phyloP scores from a whole-genome alignment of 1,139 yeast genomes.

The Hyphopichia pseudoburtonii region DNA sequence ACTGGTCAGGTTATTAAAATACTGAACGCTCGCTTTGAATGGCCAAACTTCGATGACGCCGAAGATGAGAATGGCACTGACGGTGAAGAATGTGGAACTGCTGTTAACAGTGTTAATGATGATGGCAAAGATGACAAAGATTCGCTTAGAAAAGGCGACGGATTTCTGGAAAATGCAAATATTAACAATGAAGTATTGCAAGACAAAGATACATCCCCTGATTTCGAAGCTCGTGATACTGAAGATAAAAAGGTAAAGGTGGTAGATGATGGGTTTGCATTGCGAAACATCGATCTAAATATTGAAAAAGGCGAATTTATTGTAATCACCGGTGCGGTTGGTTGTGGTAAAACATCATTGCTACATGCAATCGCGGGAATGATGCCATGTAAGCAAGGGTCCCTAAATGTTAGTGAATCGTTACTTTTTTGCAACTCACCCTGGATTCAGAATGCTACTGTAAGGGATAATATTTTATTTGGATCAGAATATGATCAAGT shows the following conservation, averaged over 20 bases:
- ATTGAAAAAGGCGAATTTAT: slow-evolving; percentile 44
- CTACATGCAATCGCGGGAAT: slow-evolving; percentile 44
- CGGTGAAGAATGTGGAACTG: slow-evolving; percentile 6
- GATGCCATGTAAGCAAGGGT: slow-evolving; percentile 25
- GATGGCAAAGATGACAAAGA: too few relatives aligned
- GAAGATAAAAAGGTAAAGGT: slow-evolving; percentile 10
- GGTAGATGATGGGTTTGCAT: slow-evolving; percentile 15
- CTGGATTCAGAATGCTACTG: slow-evolving; percentile 30
- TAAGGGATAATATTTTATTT: slow-evolving; percentile 22
- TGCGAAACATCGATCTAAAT: slow-evolving; percentile 32
- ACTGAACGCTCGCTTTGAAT: slow-evolving; percentile 57
- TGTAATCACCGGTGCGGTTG: slow-evolving; percentile 50
- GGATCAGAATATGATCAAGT: slow-evolving; percentile 15
- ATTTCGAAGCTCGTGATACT: not conserved
- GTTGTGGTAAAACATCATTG: slow-evolving; percentile 50
- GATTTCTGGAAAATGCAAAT: too few relatives aligned
- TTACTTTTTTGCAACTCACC: slow-evolving; percentile 41
- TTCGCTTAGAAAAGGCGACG: too few relatives aligned
- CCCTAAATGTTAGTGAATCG: slow-evolving; percentile 27
- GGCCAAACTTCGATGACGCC: slow-evolving; percentile 54
- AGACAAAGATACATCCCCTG: slow-evolving; percentile 13
- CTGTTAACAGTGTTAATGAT: too few relatives aligned
- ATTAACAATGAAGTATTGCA: slow-evolving; percentile 8
- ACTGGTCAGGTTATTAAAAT: slow-evolving; percentile 42
- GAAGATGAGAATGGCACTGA: slow-evolving; percentile 12